phyloP scores from a whole-genome alignment of 306 rosid genomes.

The Trichosanthes truncata region DNA sequence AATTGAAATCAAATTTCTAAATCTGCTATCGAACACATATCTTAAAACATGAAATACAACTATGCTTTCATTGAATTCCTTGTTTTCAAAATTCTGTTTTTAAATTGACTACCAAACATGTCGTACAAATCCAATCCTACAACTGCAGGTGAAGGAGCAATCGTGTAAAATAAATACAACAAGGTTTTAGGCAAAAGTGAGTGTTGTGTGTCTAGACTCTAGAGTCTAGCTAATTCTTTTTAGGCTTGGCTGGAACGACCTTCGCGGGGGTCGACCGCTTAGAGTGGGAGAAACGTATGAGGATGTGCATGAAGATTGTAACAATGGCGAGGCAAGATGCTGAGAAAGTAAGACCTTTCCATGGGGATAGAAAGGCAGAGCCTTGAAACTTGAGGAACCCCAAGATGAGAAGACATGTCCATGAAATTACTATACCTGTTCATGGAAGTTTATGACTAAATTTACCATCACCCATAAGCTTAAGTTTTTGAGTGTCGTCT shows the following conservation, averaged over 20 bases:
- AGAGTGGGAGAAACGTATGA: constrained; percentile 76
- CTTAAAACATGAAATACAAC: no score
- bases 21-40: no score
- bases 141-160: neutral
- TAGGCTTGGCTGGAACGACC: constrained; percentile 35
- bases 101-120: no score
- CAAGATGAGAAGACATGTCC: constrained; percentile 49
- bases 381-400: constrained; percentile 54
- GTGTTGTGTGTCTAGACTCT: neutral
- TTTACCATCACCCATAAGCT: no score
- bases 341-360: constrained; percentile 79
- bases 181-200: neutral
- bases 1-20: no score
- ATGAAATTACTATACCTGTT: constrained; percentile 64
- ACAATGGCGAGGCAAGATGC: constrained; percentile 40
- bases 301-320: constrained; percentile 67
- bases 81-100: no score
- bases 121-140: neutral
- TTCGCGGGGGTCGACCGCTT: constrained; percentile 76
- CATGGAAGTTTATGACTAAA: no score
- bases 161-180: neutral
- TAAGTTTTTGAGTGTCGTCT: no score
- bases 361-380: constrained; percentile 62
- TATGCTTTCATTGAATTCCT: no score
- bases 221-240: no score